A percentile compares a stretch with the other conserved stretches of the same genome.
These are phyloP conservation scores for Sergeia podlipaevii DNA, from an alignment of 208 protist genomes.

Conservation along the genomic window DNA sequence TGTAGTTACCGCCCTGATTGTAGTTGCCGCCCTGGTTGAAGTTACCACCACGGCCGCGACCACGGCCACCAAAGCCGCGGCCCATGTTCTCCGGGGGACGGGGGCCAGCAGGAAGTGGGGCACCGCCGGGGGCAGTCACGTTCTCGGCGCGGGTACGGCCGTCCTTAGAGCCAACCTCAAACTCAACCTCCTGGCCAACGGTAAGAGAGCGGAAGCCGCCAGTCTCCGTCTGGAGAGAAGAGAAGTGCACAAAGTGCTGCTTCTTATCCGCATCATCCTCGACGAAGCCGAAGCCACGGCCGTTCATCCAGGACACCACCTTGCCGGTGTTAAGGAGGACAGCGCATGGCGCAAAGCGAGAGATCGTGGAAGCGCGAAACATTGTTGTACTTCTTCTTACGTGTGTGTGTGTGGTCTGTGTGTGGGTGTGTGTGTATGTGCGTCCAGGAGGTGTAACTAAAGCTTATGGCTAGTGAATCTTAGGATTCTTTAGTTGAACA, in stretches of 20 bases:
- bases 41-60: conserved; percentile 21
- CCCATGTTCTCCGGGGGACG: conserved; percentile 53
- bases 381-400: conserved; percentile 17
- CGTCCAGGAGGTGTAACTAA: no score
- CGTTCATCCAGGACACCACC: conserved; percentile 88
- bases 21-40: conserved; percentile 15
- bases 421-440: conserved; percentile 4
- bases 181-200: conserved; percentile 89
- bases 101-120: conserved; percentile 76
- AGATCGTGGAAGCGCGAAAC: conserved; percentile 59
- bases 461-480: conserved; percentile 5
- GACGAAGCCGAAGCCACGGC: conserved; percentile 90
- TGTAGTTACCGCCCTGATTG: conserved; percentile 23
- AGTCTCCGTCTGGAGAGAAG: conserved; percentile 85
- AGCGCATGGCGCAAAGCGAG: conserved; percentile 48
- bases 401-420: conserved; percentile 3
- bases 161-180: conserved; percentile 84
- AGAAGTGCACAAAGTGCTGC: conserved; percentile 93
- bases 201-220: conserved; percentile 80
- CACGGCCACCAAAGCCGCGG: conserved; percentile 28
- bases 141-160: conserved; percentile 88
- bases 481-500: no score
- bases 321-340: conserved; percentile 82
- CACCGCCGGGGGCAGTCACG: conserved; percentile 75
- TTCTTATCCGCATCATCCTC: conserved; percentile 89